These are phyloP conservation scores for Phytophthora aleatoria DNA, from an alignment of 352 stramenopile genomes.

Conservation along the genomic window DNA sequence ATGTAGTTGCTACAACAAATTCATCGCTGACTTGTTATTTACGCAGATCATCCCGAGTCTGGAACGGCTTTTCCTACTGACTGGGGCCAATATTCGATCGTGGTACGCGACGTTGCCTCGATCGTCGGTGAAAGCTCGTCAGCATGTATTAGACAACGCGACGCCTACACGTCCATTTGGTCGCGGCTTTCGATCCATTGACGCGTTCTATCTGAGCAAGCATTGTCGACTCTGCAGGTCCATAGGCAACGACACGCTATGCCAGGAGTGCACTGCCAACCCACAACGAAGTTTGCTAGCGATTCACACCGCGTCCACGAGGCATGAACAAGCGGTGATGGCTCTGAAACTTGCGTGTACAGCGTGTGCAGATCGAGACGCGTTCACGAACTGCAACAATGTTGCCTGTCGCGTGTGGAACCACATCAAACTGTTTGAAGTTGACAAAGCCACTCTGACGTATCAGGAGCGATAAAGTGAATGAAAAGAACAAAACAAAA, in stretches of 20 bases:
- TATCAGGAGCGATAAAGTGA: constrained; percentile 28
- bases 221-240: constrained; percentile 77
- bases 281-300: constrained; percentile 74
- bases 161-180: constrained; percentile 19
- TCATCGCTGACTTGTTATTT: constrained; percentile 1
- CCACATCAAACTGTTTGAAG: constrained; percentile 47
- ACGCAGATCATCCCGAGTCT: constrained; percentile 78
- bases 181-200: constrained; percentile 58
- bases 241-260: constrained; percentile 60
- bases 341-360: constrained; percentile 46
- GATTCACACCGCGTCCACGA: constrained; percentile 48
- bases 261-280: constrained; percentile 52
- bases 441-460: constrained; percentile 41
- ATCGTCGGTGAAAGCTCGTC: constrained; percentile 58
- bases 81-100: constrained; percentile 74
- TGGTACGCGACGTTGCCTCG: constrained; percentile 78
- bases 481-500: constrained; percentile 24
- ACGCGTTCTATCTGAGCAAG: constrained; percentile 87
- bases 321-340: constrained; percentile 48
- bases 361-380: constrained; percentile 58
- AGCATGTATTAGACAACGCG: constrained; percentile 27
- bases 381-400: constrained; percentile 55
- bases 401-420: constrained; percentile 74
- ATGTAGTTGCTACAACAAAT: background rate
- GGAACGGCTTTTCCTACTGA: constrained; percentile 83